Evolutionary conservation across 129 eudicot species (phyloP), one percentile per base, ranked within the genome.

Genomic region (Tagetes patula): DNA sequence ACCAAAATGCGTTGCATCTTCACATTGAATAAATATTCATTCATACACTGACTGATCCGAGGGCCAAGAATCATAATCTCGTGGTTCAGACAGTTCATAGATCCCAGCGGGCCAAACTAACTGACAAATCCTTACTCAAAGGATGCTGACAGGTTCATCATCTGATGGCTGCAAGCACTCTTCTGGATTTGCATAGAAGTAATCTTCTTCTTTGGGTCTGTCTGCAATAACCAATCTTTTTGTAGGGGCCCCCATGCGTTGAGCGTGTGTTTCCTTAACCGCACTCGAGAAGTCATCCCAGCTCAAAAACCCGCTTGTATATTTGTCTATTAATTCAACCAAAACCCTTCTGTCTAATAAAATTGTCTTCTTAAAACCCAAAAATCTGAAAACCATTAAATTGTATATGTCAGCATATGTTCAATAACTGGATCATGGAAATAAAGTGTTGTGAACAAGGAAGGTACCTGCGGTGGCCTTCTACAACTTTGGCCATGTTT

Each of bases 401-500:
- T 1, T 27, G 33, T 13, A 43, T 8, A 42, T 4, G 7, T 42
- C 0, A 8, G 4, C 36, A 43, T 43, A 43, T 43, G 8, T 43
- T 10, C 1, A 20, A 63, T 4, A 27, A 62, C 10, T 0, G 6
- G 43, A 49, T 33, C 66, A 31, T 42, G 39, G 36, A 76, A 53
- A 43, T 20, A 20, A 20, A 20, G 27, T 20, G 2, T 5, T 4
- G 27, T 4, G 34, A 36, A 27, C 42, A 56, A 43, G 9, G 1
- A 31, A 31, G 43, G 60, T 79, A 95, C 99, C 99, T 95, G 59
- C 99, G 96, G 79, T 95, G 99, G 13, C 98, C 98, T 82, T 90
- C 98, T 30, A 94, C 98, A 63, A 94, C 96, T 90, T 86, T 94
- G 60, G 98, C 99, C 99, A 95, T 95, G 77, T 95, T 95, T 37